These are phyloP conservation scores for Penicillium concentricum DNA, from an alignment of 2,329 filamentous ascomycete species.

Conservation along the genomic window DNA sequence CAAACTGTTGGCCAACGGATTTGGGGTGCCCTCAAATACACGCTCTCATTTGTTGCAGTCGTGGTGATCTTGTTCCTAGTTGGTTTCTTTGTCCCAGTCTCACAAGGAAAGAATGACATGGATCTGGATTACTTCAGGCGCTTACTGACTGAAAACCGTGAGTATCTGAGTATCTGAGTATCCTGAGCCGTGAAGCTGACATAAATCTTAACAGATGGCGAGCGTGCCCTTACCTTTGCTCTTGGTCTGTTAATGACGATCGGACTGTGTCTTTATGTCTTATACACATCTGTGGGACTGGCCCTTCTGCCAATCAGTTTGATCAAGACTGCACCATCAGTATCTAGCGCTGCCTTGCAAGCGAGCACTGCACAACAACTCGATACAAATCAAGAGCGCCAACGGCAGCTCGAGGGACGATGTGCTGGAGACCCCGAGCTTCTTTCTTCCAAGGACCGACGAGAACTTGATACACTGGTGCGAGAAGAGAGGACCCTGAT, in stretches of 20 bases:
- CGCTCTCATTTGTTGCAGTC: constrained; percentile 76
- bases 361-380: constrained; percentile 77
- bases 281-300: constrained; percentile 87
- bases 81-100: constrained; percentile 88
- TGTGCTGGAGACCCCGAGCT: constrained; percentile 72
- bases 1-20: constrained; percentile 70
- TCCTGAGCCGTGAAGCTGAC: not conserved
- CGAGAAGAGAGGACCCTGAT: constrained; percentile 91
- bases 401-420: constrained; percentile 85
- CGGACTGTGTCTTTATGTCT: constrained; percentile 78
- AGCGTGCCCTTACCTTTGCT: constrained; percentile 87
- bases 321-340: constrained; percentile 85
- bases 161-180: constrained; percentile 44
- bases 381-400: constrained; percentile 84
- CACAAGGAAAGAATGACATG: constrained; percentile 62
- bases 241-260: constrained; percentile 85
- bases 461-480: constrained; percentile 81
- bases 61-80: constrained; percentile 77
- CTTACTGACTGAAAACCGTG: constrained; percentile 76
- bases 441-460: constrained; percentile 78
- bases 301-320: constrained; percentile 85
- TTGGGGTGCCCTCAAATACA: constrained; percentile 87
- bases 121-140: constrained; percentile 91
- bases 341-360: constrained; percentile 76
- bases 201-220: constrained; percentile 60